These are phyloP conservation scores for Aleurites moluccanus DNA, from an alignment of 441 rosid species.

Conservation along the genomic window DNA sequence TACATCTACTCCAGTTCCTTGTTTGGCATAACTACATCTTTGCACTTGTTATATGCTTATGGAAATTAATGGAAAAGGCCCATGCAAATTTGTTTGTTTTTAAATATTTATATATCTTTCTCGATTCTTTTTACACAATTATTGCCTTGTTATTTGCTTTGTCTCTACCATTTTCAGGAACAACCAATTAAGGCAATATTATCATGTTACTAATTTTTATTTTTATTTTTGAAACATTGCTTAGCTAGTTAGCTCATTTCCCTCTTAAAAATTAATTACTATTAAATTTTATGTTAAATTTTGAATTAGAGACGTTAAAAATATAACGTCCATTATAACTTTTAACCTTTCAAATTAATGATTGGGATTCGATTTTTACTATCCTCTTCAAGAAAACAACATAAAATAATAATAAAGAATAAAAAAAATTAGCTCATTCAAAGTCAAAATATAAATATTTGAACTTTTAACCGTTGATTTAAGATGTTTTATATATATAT, in stretches of 20 bases:
- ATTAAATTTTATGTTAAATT: too few relatives aligned
- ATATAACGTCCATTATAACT: too few relatives aligned
- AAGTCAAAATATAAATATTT: too few relatives aligned
- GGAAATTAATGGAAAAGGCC: background rate
- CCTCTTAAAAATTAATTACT: too few relatives aligned
- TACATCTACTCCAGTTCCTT: background rate
- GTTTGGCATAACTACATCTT: background rate
- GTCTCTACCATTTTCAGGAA: background rate
- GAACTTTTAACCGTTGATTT: too few relatives aligned
- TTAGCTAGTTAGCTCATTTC: background rate
- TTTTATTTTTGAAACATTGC: background rate
- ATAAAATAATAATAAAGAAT: too few relatives aligned
- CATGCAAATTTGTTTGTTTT: background rate
- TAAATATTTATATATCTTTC: background rate
- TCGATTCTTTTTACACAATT: background rate
- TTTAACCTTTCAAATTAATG: too few relatives aligned
- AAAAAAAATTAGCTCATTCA: too few relatives aligned
- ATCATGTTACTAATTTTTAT: background rate
- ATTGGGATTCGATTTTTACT: too few relatives aligned
- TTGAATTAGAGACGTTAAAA: too few relatives aligned
- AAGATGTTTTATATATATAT: too few relatives aligned
- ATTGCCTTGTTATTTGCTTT: background rate
- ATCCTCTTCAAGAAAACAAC: too few relatives aligned
- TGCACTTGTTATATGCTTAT: background rate
- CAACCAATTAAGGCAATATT: background rate